phyloP scores from a whole-genome alignment of 2,329 filamentous ascomycete genomes.

The Penicillium brevicompactum region DNA sequence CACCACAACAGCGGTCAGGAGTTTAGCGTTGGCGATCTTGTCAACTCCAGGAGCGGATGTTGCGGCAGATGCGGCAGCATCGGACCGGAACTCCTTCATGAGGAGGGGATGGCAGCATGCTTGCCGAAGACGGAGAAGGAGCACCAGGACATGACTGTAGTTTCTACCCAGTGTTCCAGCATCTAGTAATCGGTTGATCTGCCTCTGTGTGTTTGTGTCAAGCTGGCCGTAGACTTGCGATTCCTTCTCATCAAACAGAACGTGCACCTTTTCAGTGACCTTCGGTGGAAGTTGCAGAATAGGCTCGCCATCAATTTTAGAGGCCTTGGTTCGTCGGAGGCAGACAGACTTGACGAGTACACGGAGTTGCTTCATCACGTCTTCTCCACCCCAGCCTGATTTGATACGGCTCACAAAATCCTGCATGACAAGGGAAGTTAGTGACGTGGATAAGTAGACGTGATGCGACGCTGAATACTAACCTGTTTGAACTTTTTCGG shows the following conservation, averaged over 20 bases:
- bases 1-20: conserved; percentile 63
- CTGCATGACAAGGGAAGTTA: conserved; percentile 6
- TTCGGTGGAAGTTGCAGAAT: conserved; percentile 71
- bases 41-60: conserved; percentile 55
- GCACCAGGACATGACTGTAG: conserved; percentile 78
- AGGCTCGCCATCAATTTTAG: conserved; percentile 75
- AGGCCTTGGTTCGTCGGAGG: conserved; percentile 79
- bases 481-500: conserved; percentile 63
- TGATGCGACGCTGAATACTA: conserved; percentile 27
- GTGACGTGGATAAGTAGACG: not conserved
- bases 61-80: conserved; percentile 46
- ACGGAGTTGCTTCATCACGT: conserved; percentile 71
- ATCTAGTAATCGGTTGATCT: conserved; percentile 76
- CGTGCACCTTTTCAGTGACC: conserved; percentile 61
- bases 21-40: conserved; percentile 64
- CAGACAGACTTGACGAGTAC: conserved; percentile 77
- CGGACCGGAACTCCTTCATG: conserved; percentile 65
- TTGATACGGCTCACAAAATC: conserved; percentile 60
- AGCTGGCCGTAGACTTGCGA: conserved; percentile 65
- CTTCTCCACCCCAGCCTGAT: conserved; percentile 33
- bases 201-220: conserved; percentile 66
- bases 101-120: conserved; percentile 77
- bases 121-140: conserved; percentile 78
- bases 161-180: conserved; percentile 68
- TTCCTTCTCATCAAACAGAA: conserved; percentile 69